These are phyloP conservation scores for Sordariomycetes sp. DNA, from an alignment of 2,329 filamentous ascomycete species.

Conservation along the genomic window DNA sequence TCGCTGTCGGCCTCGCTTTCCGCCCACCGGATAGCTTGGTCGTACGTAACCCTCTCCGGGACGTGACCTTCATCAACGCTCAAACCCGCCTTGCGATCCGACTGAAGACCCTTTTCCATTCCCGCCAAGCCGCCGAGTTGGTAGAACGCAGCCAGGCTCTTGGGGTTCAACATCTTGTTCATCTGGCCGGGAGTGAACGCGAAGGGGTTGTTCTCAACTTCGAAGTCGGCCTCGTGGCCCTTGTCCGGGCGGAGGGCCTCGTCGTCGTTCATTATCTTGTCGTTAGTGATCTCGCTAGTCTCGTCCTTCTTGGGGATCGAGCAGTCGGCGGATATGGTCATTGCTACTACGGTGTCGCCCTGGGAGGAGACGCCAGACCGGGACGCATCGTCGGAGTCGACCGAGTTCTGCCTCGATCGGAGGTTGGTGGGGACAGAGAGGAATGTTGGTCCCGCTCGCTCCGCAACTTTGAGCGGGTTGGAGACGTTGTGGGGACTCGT, in stretches of 20 bases:
- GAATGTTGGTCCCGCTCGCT: constrained; percentile 34
- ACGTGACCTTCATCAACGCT: constrained; percentile 62
- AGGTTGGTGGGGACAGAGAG: constrained; percentile 50
- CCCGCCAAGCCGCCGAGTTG: constrained; percentile 66
- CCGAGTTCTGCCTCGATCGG: constrained; percentile 53
- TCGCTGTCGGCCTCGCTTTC: constrained; percentile 11
- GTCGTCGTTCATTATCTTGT: constrained; percentile 48
- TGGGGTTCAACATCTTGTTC: constrained; percentile 80
- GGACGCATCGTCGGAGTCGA: constrained; percentile 52
- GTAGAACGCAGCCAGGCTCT: constrained; percentile 71
- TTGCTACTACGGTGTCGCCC: constrained; percentile 46
- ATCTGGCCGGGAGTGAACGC: constrained; percentile 76
- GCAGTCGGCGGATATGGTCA: constrained; percentile 27
- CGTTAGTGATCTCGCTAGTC: constrained; percentile 25
- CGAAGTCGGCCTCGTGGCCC: constrained; percentile 64
- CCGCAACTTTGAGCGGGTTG: constrained; percentile 33
- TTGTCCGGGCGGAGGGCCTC: constrained; percentile 64
- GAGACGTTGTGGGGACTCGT: constrained; percentile 64
- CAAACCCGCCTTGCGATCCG: constrained; percentile 58
- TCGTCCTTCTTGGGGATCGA: constrained; percentile 26
- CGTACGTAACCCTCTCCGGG: constrained; percentile 55
- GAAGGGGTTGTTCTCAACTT: constrained; percentile 68
- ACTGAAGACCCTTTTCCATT: constrained; percentile 65
- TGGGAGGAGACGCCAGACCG: constrained; percentile 44
- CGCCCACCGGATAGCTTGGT: constrained; percentile 42